These are phyloP conservation scores for Alternaria brassicicola DNA, from an alignment of 2,329 filamentous ascomycete genomes.

Conservation along the genomic window DNA sequence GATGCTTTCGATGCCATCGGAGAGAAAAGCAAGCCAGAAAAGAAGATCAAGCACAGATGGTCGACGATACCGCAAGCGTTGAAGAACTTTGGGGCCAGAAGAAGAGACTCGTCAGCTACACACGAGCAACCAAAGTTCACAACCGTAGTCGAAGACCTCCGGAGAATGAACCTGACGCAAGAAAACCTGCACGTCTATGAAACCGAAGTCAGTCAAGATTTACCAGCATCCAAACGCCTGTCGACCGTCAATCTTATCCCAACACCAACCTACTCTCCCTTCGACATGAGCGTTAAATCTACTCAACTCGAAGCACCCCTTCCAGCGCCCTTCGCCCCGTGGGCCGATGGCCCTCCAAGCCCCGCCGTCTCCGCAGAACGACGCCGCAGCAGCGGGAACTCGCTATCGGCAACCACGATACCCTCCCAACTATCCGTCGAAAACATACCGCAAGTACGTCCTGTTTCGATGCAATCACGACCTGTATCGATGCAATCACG, in stretches of 20 bases:
- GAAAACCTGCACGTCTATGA: conserved; percentile 20
- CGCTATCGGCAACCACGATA: conserved; percentile 15
- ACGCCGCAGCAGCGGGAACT: conserved; percentile 20
- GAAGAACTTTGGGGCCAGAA: conserved; percentile 27
- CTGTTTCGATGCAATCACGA: conserved; percentile 17
- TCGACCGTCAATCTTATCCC: conserved; percentile 24
- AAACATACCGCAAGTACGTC: conserved; percentile 17
- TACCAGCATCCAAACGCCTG: conserved; percentile 12
- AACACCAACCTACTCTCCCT: conserved; percentile 31
- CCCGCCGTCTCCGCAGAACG: conserved; percentile 23
- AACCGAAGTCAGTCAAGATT: conserved; percentile 8
- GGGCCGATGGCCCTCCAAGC: conserved; percentile 28
- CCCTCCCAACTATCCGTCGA: conserved; percentile 13
- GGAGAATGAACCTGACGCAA: conserved; percentile 21
- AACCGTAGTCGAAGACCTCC: conserved; percentile 16
- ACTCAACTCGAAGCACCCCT: conserved; percentile 17
- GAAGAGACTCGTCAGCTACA: conserved; percentile 21
- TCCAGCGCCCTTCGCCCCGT: conserved; percentile 32
- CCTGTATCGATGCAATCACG: conserved; percentile 23
- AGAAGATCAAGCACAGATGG: conserved; percentile 32
- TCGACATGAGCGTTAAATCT: conserved; percentile 15
- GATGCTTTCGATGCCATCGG: conserved; percentile 10
- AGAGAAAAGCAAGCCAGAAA: conserved; percentile 25
- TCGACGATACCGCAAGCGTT: conserved; percentile 31
- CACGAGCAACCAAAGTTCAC: conserved; percentile 19